Evolutionary conservation across 2,329 filamentous ascomycete genomes (phyloP), one percentile per base, ranked within the genome.

Genomic region (Exophiala spinifera): DNA sequence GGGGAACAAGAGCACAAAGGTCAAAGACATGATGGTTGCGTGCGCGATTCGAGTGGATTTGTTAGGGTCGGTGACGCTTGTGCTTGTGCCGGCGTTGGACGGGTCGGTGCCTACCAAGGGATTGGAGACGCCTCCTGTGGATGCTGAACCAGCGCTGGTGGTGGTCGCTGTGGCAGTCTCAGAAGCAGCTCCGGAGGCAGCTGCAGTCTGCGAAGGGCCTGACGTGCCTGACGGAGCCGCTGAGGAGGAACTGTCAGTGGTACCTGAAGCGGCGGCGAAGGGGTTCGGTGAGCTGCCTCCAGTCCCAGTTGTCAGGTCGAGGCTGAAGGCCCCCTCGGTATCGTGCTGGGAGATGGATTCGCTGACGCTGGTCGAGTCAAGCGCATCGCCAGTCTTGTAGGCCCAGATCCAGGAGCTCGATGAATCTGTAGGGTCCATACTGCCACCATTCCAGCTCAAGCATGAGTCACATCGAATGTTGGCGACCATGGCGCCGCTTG

Each of bases 381-480:
- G 64, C 0, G 79, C 60, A n/a, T 69, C 67, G 21, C 80, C 79
- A 3, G 67, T 64, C 17, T 70, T 71, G 47, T 70, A 69, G 10
- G 75, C 79, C 63, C 74, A 79, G 37, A 84, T 79, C 79, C 79
- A 83, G 17, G 66, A 67, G 14, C 74, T 76, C 1, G 63, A 68
- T 2, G 64, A 51, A 21, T 67, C 66, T 2, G 67, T 77, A 54
- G 81, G 76, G 59, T 76, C 72, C 72, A 80, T 79, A 23, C 66
- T 70, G 2, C 79, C 79, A 4, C 78, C 78, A 28, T 66, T 68
- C 79, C 79, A 83, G 51, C 66, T 73, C 33, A 75, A 65, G 63
- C 80, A 83, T 56, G 76, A 81, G 20, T 76, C 76, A 57, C 81
- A 83, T 60, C 69, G 74, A 19, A 84, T 70, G 62, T 83, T 83